These are phyloP conservation scores for Pseudozyma tsukubaensis DNA, from an alignment of 1,284 basidiomycete genomes.

Conservation along the genomic window DNA sequence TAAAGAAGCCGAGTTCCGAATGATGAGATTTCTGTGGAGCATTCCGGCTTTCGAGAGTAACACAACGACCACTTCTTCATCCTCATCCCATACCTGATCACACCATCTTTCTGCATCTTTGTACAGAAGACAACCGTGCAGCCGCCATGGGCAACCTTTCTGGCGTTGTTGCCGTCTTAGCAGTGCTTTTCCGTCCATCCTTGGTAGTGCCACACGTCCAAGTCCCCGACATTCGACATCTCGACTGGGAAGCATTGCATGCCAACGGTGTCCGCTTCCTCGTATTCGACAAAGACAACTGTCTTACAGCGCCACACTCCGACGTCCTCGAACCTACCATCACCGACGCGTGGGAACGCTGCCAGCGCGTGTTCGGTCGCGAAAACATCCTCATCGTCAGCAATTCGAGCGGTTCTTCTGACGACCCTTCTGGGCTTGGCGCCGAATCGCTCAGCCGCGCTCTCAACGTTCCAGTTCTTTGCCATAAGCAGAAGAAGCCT, in stretches of 20 bases:
- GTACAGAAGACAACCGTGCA: not conserved
- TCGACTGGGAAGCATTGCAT: conserved; percentile 84
- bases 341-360: conserved; percentile 82
- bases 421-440: conserved; percentile 85
- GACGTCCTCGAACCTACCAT: conserved; percentile 51
- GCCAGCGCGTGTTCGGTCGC: conserved; percentile 79
- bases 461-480: conserved; percentile 83
- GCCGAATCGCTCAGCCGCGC: conserved; percentile 84
- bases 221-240: conserved; percentile 84
- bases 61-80: not conserved
- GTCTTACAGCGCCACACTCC: conserved; percentile 72
- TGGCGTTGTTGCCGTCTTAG: conserved; percentile 80
- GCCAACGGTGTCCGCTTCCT: conserved; percentile 84
- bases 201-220: conserved; percentile 79
- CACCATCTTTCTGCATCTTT: not conserved
- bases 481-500: conserved; percentile 82
- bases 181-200: conserved; percentile 79
- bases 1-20: conserved; percentile 30
- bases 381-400: conserved; percentile 88
- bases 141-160: conserved; percentile 75
- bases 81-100: not conserved
- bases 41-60: not conserved
- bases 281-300: conserved; percentile 98
- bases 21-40: not conserved
- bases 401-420: conserved; percentile 87